These are phyloP conservation scores for Effrenium voratum DNA, from an alignment of 73 alveolate genomes.

Conservation along the genomic window DNA sequence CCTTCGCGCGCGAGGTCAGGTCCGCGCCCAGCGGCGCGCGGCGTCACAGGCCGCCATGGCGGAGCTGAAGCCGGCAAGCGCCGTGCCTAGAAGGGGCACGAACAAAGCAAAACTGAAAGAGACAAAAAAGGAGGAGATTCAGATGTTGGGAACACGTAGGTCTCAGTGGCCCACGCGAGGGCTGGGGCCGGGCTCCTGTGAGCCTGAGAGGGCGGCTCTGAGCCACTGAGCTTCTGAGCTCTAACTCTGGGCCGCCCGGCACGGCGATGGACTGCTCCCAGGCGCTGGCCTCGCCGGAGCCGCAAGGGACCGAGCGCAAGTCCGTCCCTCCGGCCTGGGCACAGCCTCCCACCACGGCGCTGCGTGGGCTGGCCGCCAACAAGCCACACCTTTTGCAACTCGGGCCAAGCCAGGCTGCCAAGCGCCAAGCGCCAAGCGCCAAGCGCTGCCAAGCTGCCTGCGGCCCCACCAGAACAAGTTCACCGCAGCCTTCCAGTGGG, in stretches of 20 bases:
- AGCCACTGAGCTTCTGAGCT: background rate
- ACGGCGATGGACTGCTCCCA: constrained; percentile 52
- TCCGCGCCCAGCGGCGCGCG: constrained; percentile 14
- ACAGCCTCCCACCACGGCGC: constrained; percentile 27
- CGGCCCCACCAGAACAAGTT: constrained; percentile 51
- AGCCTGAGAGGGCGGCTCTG: background rate
- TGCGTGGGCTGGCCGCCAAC: background rate
- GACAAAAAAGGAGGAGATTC: background rate
- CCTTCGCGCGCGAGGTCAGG: background rate
- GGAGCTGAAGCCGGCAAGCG: constrained; percentile 49
- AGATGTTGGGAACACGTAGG: background rate
- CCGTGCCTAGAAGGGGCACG: background rate
- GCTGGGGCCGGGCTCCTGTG: background rate
- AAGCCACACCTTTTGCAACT: constrained; percentile 13
- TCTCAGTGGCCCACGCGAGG: background rate
- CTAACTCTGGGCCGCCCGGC: constrained; percentile 15
- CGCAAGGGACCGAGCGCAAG: background rate
- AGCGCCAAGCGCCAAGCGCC: background rate
- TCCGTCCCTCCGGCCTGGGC: background rate
- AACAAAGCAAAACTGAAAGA: background rate
- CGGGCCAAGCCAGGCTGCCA: background rate
- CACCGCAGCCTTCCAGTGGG: constrained; percentile 37
- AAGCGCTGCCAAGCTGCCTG: background rate
- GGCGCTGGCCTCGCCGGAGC: background rate
- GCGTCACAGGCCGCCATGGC: constrained; percentile 62